These are phyloP conservation scores for Berkeleyomyces rouxiae DNA, from an alignment of 2,329 filamentous ascomycete species.

Conservation along the genomic window DNA sequence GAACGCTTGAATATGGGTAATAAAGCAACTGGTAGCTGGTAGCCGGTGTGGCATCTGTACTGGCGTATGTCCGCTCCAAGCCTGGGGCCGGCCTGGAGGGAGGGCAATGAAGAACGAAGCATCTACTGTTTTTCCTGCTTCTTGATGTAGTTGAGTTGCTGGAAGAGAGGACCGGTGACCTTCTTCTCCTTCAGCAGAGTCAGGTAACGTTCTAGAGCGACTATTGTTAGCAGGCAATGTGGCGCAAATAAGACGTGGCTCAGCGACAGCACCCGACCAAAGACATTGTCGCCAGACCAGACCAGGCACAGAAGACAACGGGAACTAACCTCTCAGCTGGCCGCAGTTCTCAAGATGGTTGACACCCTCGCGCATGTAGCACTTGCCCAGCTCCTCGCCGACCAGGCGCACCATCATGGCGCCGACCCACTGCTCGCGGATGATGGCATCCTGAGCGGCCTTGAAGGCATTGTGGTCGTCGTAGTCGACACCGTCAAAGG, in stretches of 20 bases:
- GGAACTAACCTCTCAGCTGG: constrained; percentile 54
- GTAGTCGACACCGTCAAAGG: constrained; percentile 76
- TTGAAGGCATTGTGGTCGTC: constrained; percentile 68
- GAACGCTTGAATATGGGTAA: background rate
- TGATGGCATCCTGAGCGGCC: constrained; percentile 64
- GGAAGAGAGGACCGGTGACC: constrained; percentile 62
- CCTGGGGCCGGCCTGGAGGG: background rate
- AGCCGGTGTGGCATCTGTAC: constrained; percentile 10
- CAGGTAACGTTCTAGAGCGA: constrained; percentile 54
- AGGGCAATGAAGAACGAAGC: background rate
- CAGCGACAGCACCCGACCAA: background rate
- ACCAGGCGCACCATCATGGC: constrained; percentile 79
- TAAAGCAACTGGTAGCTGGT: constrained; percentile 9
- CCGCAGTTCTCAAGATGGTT: constrained; percentile 84
- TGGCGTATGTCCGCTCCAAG: background rate
- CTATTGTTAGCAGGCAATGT: constrained; percentile 9
- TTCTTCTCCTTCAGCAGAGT: constrained; percentile 60
- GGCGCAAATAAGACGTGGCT: background rate
- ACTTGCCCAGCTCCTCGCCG: constrained; percentile 69
- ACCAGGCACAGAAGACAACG: background rate
- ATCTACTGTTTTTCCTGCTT: constrained; percentile 27
- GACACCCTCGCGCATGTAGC: constrained; percentile 68
- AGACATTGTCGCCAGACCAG: no score
- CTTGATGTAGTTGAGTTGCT: constrained; percentile 59
- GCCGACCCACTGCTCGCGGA: constrained; percentile 77